Evolutionary conservation across 257 asterid genomes (phyloP).

Genomic region (Euphrasia confusa): DNA sequence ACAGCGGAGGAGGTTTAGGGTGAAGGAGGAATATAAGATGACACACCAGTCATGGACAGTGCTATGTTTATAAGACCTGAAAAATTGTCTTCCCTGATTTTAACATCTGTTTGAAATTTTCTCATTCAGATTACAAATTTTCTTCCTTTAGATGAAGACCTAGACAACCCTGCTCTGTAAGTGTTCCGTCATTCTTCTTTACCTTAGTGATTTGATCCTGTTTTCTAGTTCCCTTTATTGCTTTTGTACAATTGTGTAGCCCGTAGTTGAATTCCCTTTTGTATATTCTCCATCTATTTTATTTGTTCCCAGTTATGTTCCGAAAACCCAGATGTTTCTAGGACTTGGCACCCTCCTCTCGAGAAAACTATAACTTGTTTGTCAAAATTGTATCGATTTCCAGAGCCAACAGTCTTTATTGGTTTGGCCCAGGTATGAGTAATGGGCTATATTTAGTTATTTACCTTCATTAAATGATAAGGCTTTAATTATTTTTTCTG

Average conservation of each 20-base stretch:
- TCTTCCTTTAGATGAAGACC: constrained; percentile 79
- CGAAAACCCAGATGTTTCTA: constrained; percentile 20
- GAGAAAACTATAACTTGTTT: too few relatives aligned
- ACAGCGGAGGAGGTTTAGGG: background rate
- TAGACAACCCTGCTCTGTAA: constrained; percentile 85
- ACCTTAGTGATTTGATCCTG: constrained; percentile 2
- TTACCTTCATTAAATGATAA: constrained; percentile 1
- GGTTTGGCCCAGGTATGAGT: constrained; percentile 88
- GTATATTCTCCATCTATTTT: constrained; percentile 17
- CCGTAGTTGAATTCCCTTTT: constrained; percentile 18
- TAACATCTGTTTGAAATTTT: constrained; percentile 19
- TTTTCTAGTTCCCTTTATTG: background rate
- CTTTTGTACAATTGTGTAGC: constrained; percentile 21
- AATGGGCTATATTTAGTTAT: constrained; percentile 23
- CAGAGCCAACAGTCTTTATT: constrained; percentile 57
- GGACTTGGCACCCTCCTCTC: too few relatives aligned
- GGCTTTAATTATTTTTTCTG: background rate
- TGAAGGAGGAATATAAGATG: background rate
- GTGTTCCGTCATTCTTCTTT: constrained; percentile 26
- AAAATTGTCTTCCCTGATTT: background rate
- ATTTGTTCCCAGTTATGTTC: constrained; percentile 19
- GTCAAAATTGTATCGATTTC: too few relatives aligned
- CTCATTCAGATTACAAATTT: constrained; percentile 79
- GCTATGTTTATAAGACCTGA: background rate
- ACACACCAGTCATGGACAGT: background rate